Evolutionary conservation across 176 grass and related monocot genomes (phyloP), one percentile per base, ranked within the genome.

Genomic region (Rhynchospora breviuscula): DNA sequence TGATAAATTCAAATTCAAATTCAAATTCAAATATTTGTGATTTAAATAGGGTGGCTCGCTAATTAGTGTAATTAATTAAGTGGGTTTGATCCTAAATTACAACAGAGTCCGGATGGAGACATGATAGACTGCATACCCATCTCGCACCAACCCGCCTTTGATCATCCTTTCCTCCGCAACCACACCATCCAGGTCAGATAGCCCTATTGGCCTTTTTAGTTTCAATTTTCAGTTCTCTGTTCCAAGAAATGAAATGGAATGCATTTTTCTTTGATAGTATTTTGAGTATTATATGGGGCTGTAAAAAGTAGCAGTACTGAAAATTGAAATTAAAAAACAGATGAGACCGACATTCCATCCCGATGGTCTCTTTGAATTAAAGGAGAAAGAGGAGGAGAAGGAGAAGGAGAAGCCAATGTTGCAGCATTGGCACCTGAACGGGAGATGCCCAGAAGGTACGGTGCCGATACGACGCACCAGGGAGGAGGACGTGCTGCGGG

Each of bases 131-230:
- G 90, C 51, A 86, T 94, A 49, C 90, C 84, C 62, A 87, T 91
- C 78, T 91, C 91, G 67, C 87, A 91, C 25, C 91, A 93, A 47
- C 91, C 91, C 46, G 91, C 91, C 46, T 91, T 91, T 11, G 91
- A 94, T 87, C 91, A 94, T 45, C 91, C 91, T 87, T 88, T 94
- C 58, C 89, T 94, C 76, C 88, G 87, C 81, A 89, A 89, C 81
- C 89, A 91, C 87, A 94, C 85, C 35, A 67, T 91, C 53, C 92
- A 87, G 85, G 92, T 94, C 58, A 26, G 49, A 40, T 40, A 40
- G 35, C 60, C 60, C 2, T 66, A 22, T 66, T 10, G 17, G 8
- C 47, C 29, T 6, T 3, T 69, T 33, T 31, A 3, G 2, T 31
- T 65, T 48, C 74, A 65, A 7, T 70, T 21, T 47, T 66, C 17